phyloP scores from a whole-genome alignment of 2,329 filamentous ascomycete species.

The Pyrenochaeta sp. region DNA sequence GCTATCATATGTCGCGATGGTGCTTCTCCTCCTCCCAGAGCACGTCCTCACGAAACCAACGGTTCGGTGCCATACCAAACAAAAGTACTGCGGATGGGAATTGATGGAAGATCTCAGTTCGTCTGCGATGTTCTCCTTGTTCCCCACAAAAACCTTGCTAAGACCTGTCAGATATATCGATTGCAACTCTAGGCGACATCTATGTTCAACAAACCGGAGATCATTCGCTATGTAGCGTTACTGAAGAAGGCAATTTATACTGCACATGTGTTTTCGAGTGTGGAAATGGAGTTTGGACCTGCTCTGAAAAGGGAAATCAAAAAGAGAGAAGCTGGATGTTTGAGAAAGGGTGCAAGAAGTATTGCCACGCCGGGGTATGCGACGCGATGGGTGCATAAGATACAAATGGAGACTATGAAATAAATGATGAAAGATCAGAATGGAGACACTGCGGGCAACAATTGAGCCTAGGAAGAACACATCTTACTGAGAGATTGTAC shows the following conservation, averaged over 20 bases:
- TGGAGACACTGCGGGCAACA: too few species aligned
- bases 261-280: slow-evolving; percentile 29
- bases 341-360: slow-evolving; percentile 20
- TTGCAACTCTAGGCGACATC: slow-evolving; percentile 13
- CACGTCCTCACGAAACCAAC: too few species aligned
- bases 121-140: neutral
- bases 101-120: slow-evolving; percentile 1
- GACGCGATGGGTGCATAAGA: slow-evolving; percentile 16
- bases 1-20: too few species aligned
- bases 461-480: neutral
- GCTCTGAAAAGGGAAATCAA: neutral
- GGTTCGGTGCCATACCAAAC: too few species aligned
- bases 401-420: neutral
- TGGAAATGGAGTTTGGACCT: slow-evolving; percentile 24
- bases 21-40: too few species aligned
- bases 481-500: neutral
- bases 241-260: slow-evolving; percentile 8
- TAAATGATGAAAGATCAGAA: too few species aligned
- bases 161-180: slow-evolving; percentile 13
- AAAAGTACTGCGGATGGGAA: too few species aligned
- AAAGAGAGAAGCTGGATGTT: slow-evolving; percentile 5
- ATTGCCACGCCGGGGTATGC: slow-evolving; percentile 24
- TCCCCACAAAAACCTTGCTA: too few species aligned
- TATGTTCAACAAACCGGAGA: slow-evolving; percentile 22
- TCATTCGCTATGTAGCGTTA: slow-evolving; percentile 13